Percentiles rank a stretch among this genome's conserved stretches.
These are phyloP conservation scores for Diplodia mutila DNA, from an alignment of 2,329 filamentous ascomycete genomes.

Conservation along the genomic window DNA sequence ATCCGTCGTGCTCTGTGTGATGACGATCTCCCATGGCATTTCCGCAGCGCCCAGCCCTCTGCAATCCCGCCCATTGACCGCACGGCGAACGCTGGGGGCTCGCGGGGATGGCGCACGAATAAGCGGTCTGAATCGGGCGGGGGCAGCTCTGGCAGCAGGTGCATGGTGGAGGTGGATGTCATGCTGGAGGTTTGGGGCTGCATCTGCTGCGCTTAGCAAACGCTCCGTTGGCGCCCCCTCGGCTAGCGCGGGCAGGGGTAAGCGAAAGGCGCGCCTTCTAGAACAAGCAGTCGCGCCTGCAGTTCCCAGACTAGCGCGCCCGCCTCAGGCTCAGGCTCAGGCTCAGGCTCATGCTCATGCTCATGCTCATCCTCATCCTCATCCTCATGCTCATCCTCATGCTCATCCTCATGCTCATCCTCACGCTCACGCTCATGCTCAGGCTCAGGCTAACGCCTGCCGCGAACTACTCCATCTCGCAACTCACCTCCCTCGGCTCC, in stretches of 20 bases:
- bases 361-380: too few species aligned
- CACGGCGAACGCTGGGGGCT: too few species aligned
- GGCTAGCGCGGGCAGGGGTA: neutral
- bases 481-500: too few species aligned
- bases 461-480: too few species aligned
- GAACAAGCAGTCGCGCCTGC: neutral
- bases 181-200: neutral
- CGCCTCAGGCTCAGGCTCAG: too few species aligned
- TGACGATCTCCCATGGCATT: slow-evolving; percentile 14
- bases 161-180: neutral
- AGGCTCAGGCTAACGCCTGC: too few species aligned
- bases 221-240: neutral
- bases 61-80: neutral
- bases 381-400: too few species aligned
- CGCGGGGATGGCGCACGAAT: neutral
- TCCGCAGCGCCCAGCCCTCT: neutral
- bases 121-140: neutral
- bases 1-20: neutral
- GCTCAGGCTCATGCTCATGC: too few species aligned
- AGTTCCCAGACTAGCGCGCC: too few species aligned
- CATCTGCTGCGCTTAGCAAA: neutral
- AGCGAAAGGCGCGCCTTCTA: neutral
- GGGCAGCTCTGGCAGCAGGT: too few species aligned
- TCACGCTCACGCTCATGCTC: too few species aligned
- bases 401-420: too few species aligned